Evolutionary conservation across 441 rosid genomes (phyloP), one percentile per base, ranked within the genome.

Genomic region (Eruca vesicaria): DNA sequence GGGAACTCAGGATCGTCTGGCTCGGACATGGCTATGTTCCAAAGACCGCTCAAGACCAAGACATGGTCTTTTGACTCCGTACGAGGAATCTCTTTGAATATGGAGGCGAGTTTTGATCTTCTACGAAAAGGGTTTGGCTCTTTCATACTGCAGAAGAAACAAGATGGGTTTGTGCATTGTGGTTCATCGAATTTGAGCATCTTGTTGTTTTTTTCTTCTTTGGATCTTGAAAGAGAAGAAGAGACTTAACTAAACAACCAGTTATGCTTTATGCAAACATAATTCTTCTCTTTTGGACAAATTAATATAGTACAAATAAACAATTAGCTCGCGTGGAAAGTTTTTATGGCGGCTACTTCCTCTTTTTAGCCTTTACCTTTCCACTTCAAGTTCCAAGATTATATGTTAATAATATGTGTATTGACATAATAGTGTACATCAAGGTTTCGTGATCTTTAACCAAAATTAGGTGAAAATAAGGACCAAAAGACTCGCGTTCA

Each of bases 71-170:
- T 83, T 59, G 88, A 87, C 48, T 87, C 90, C 36, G 65, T 76
- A 14, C 80, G 80, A 50, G 95, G 88, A 71, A 90, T 83, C 78
- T 90, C 83, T 78, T 81, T 82, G 88, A 94, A 90, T 78, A 80
- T 88, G 9, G 82, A 66, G 2, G 80, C 66, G 41, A 92, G 82
- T 75, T 83, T 84, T 5, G 89, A 64, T 78, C 85, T 82, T 70
- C 91, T 79, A 23, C 69, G 71, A 55, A 87, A 79, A 10, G 87
- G 89, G 83, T 85, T 66, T 2, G 76, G 80, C 64, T 92, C 94
- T 45, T 85, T 80, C 90, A 90, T 85, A 84, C 77, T 73, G 85
- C 97, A 94, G 81, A 94, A 94, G 89, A 94, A 92, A 82, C 97
- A 94, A 1, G 69, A 69, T 19, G 82, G 84, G n/a, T 81, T 83